Conservation (phyloP, 1,284 basidiomycete species). For the Ceratobasidium theobromae region DNA sequence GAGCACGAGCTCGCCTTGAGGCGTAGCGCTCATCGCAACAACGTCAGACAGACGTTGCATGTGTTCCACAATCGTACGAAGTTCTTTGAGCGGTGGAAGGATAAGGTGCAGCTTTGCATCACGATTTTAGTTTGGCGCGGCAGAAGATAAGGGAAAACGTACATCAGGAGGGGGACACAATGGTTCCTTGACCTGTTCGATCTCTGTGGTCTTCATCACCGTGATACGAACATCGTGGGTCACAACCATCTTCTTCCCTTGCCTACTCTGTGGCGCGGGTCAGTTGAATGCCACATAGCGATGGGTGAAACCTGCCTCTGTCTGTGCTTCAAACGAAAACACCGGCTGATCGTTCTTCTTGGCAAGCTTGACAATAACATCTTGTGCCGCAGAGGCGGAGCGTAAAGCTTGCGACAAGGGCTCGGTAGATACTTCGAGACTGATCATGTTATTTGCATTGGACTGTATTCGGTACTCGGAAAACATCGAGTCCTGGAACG, state of each 20-base stretch:
- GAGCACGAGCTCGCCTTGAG: constrained; percentile 62
- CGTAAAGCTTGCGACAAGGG: constrained; percentile 72
- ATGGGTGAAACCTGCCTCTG: constrained; percentile 32
- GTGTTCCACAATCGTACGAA: constrained; percentile 77
- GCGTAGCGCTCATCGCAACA: constrained; percentile 70
- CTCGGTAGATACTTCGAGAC: constrained; percentile 68
- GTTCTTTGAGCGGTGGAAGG: constrained; percentile 72
- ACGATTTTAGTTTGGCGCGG: not conserved
- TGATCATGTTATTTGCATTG: constrained; percentile 82
- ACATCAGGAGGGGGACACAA: constrained; percentile 88
- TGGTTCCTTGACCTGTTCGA: constrained; percentile 74
- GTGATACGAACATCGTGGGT: constrained; percentile 75
- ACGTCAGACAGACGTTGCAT: constrained; percentile 73
- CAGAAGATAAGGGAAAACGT: constrained; percentile 38
- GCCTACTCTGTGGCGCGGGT: constrained; percentile 31
- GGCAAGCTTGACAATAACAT: constrained; percentile 78
- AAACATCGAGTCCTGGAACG: constrained; percentile 66
- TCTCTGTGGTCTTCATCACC: constrained; percentile 71
- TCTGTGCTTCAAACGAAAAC: constrained; percentile 60
- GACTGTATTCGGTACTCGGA: constrained; percentile 83
- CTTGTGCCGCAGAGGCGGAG: constrained; percentile 62
- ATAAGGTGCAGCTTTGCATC: constrained; percentile 71
- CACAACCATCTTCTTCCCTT: constrained; percentile 51
- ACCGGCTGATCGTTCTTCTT: constrained; percentile 78
- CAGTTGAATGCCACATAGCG: not conserved